phyloP scores from a whole-genome alignment of 2,329 filamentous ascomycete genomes.

The Aspergillus puulaauensis region DNA sequence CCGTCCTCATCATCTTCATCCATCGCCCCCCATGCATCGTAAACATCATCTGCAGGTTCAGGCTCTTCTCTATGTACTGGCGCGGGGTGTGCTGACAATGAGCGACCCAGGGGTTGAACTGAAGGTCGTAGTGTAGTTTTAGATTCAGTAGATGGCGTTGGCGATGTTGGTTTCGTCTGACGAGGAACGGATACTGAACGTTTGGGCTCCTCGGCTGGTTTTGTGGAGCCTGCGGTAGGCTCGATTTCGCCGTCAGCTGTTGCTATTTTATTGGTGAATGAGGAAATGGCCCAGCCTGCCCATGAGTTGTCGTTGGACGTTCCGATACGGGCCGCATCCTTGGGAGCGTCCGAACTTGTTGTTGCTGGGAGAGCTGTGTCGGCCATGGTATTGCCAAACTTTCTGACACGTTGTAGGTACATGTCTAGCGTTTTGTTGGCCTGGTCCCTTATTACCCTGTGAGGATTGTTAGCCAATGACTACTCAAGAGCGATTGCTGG shows the following conservation, averaged over 20 bases:
- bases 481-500: neutral
- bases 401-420: constrained; percentile 79
- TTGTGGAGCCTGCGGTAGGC: constrained; percentile 51
- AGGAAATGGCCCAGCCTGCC: constrained; percentile 98
- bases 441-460: constrained; percentile 76
- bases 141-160: constrained; percentile 20
- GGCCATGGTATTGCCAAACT: constrained; percentile 73
- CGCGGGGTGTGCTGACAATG: constrained; percentile 42
- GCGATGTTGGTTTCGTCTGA: constrained; percentile 33
- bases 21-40: constrained; percentile 73
- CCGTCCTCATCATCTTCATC: constrained; percentile 57
- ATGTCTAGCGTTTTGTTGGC: constrained; percentile 84
- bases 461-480: neutral
- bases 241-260: constrained; percentile 85
- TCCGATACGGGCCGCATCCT: constrained; percentile 68
- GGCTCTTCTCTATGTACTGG: constrained; percentile 48
- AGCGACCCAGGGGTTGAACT: constrained; percentile 33
- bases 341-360: constrained; percentile 46
- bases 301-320: constrained; percentile 73
- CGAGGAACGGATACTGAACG: constrained; percentile 53
- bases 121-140: constrained; percentile 25
- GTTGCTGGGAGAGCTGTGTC: constrained; percentile 74
- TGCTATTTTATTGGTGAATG: constrained; percentile 92
- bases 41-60: constrained; percentile 58
- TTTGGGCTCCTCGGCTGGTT: constrained; percentile 41